Conservation (phyloP, 108 stramenopile species). For the Skeletonema grethae region DNA sequence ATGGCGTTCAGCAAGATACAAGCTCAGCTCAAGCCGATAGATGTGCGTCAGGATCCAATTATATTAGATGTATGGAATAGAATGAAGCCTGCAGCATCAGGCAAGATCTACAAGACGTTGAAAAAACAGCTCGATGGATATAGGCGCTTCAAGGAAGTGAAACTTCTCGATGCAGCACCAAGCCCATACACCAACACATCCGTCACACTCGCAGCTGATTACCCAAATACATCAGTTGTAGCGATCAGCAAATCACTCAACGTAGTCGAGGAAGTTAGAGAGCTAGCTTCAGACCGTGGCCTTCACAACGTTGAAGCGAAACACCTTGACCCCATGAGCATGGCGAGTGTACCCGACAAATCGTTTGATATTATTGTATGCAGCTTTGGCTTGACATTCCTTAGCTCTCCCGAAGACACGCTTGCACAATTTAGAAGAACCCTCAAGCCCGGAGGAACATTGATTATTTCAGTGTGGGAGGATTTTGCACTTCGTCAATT, state of each 20-base stretch:
- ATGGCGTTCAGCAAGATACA: background rate
- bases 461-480: conserved; percentile 45
- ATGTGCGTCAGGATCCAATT: conserved; percentile 32
- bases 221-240: conserved; percentile 23
- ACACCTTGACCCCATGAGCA: conserved; percentile 11
- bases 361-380: conserved; percentile 38
- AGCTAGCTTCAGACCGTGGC: conserved; percentile 1
- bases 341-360: conserved; percentile 23
- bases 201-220: conserved; percentile 20
- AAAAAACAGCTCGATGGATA: conserved; percentile 30
- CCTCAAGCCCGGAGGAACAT: conserved; percentile 39
- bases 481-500: conserved; percentile 26
- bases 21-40: conserved; percentile 16
- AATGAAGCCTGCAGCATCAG: conserved; percentile 45
- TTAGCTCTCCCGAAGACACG: conserved; percentile 31
- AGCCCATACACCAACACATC: conserved; percentile 29
- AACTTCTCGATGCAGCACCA: conserved; percentile 28
- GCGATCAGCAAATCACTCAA: conserved; percentile 32
- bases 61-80: conserved; percentile 37
- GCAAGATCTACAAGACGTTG: conserved; percentile 40
- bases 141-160: conserved; percentile 10
- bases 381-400: conserved; percentile 39
- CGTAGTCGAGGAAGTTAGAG: conserved; percentile 23
- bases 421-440: conserved; percentile 24
- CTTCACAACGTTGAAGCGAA: conserved; percentile 25